Percentiles rank a stretch among this genome's conserved stretches.
Evolutionary conservation across 495 filamentous ascomycete species (phyloP).

Genomic region (Penicillium samsonianum): DNA sequence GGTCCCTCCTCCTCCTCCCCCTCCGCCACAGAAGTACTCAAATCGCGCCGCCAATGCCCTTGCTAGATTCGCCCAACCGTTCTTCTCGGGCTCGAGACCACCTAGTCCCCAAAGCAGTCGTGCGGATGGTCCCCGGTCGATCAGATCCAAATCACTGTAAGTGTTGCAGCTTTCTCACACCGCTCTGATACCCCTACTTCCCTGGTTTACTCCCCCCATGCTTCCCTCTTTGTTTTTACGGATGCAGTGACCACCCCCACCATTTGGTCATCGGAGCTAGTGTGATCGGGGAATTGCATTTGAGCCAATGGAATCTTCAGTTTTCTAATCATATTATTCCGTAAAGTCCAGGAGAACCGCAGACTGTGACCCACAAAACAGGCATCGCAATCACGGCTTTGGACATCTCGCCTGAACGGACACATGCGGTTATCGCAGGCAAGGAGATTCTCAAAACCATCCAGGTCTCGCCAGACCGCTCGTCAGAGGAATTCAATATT

Average conservation of each 20-base stretch:
- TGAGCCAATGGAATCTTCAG: slow-evolving; percentile 12
- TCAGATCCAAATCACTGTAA: slow-evolving; percentile 48
- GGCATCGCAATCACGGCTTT: slow-evolving; percentile 71
- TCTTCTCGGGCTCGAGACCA: slow-evolving; percentile 57
- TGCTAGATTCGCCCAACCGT: slow-evolving; percentile 58
- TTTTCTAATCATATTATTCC: slow-evolving; percentile 24
- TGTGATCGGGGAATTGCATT: slow-evolving; percentile 7
- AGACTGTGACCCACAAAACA: slow-evolving; percentile 72
- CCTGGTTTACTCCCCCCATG: neutral
- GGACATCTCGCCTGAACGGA: slow-evolving; percentile 74
- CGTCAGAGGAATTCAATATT: slow-evolving; percentile 78
- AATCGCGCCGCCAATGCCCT: slow-evolving; percentile 56
- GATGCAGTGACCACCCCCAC: slow-evolving; percentile 9
- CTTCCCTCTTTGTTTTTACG: neutral
- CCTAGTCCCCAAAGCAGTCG: slow-evolving; percentile 50
- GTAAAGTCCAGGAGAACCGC: slow-evolving; percentile 63
- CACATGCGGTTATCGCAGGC: slow-evolving; percentile 77
- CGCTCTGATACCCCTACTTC: slow-evolving; percentile 18
- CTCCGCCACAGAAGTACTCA: slow-evolving; percentile 53
- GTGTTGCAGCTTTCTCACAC: slow-evolving; percentile 29
- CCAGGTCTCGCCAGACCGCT: slow-evolving; percentile 65
- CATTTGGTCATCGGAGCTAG: slow-evolving; percentile 13
- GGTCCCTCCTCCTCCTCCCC: slow-evolving; percentile 51
- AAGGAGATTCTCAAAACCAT: slow-evolving; percentile 85
- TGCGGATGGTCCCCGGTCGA: slow-evolving; percentile 40